Evolutionary conservation across 352 stramenopile species (phyloP), one percentile per base, ranked within the genome.

Genomic region (Globisporangium ultimum): DNA sequence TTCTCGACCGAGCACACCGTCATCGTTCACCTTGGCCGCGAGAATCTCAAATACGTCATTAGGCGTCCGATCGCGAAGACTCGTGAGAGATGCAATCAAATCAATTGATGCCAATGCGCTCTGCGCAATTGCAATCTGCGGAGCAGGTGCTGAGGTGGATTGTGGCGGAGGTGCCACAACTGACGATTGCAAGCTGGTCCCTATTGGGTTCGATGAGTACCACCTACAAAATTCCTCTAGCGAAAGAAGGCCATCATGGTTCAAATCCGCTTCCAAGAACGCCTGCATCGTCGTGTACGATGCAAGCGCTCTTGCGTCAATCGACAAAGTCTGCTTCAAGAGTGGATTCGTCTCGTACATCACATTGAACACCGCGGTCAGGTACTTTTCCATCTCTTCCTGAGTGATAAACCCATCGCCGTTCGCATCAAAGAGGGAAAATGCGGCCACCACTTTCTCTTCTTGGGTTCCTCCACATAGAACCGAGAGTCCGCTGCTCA

Each of bases 181-280:
- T 49, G 41, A 40, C 17, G 41, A 0, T 38, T 50, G 58, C 8
- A 47, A 20, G 0, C 24, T 42, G 17, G 22, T 11, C 21, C 47
- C 47, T 0, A n/a, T 20, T 2, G 59, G 15, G 40, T 28, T 67
- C 49, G 48, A 47, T 8, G 47, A 68, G 60, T 91, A 97, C 88
- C 88, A 97, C 17, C 66, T 77, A 1, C 79, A 74, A 56, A 97
- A 96, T 53, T 97, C 87, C 43, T 87, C 76, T 7, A 93, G 62
- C 18, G 85, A 91, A 11, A 97, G 55, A 24, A 73, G 79, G 14
- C 78, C 82, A 47, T 96, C 84, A 46, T 70, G 71, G 62, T 97
- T 93, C 15, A 90, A 50, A 66, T 98, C 91, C 13, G 80, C 88
- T n/a, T 96, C 84, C 0, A 74, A 51, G 55, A 98, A 98, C 15